Evolutionary conservation across 106 monocot species (phyloP), one percentile per base, ranked within the genome.

Genomic region (Posidonia australis): DNA sequence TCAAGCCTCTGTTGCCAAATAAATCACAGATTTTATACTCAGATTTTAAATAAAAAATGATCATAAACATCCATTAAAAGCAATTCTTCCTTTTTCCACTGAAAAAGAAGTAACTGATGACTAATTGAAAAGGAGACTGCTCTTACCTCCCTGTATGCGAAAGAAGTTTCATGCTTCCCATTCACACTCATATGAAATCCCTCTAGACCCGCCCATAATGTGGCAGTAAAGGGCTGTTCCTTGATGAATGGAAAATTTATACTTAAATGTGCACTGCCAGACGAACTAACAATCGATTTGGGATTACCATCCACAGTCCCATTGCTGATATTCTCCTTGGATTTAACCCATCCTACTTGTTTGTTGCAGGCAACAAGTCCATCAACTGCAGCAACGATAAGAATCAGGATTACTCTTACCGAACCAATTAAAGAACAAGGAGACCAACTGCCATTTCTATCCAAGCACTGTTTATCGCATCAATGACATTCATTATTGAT

Each of bases 181-280:
- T 92, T 92, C 10, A 92, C 84, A 46, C 79, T 87, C 76, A 92
- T 76, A 55, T 92, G 92, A 59, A 92, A 92, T 21, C 92, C 92
- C 44, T 92, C 84, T 10, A 66, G 13, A 28, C 87, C 87, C 13
- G 77, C 84, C 92, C 92, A 92, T 55, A 92, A 67, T 51, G 82
- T 92, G 53, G 84, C 77, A 14, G 80, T 73, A 45, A 87, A 92
- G 10, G 82, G 80, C 51, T 87, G 70, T 5, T 80, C 82, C 72
- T 80, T 84, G 6, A 85, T 46, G 63, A 92, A 87, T 58, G 84
- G 80, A n/a, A 80, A 80, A 44, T 65, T 78, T 29, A 53, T 68
- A 55, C 72, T 74, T 45, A 72, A 27, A n/a, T 44, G 67, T 49
- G 72, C 44, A 54, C 62, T 68, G 52, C 70, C 68, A 31, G 64